Percentiles rank a stretch among this genome's conserved stretches.
Conservation (phyloP, 2,329 filamentous ascomycete species). For the Colletotrichum theobromicola region DNA sequence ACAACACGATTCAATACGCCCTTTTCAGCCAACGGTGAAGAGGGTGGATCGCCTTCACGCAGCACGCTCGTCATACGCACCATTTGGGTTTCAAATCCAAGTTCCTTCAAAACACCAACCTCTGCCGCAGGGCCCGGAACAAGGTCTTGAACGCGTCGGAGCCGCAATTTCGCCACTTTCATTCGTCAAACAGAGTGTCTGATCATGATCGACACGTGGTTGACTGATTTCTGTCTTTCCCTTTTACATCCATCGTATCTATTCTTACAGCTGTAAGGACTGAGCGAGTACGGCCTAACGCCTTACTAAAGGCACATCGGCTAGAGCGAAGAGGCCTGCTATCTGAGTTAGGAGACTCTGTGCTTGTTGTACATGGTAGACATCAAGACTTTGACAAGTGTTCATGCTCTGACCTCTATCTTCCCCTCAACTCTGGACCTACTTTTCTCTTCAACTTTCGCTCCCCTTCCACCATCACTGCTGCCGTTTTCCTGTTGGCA, state of each 20-base stretch:
- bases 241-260: not conserved
- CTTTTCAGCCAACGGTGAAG: not conserved
- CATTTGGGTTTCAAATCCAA: not conserved
- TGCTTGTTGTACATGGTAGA: not conserved
- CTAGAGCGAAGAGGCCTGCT: not conserved
- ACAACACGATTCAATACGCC: not conserved
- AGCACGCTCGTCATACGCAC: not conserved
- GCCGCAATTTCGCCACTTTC: not conserved
- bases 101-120: not conserved
- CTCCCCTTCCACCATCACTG: not conserved
- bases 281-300: not conserved
- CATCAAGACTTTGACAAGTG: slow-evolving; percentile 7
- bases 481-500: not conserved
- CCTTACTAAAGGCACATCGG: not conserved
- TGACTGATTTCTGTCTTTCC: not conserved
- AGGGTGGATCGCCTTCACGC: not conserved
- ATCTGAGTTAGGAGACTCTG: not conserved
- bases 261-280: not conserved
- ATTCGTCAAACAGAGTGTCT: not conserved
- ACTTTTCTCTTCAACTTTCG: not conserved
- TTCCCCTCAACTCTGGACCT: not conserved
- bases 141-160: not conserved
- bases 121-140: not conserved
- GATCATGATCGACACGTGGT: not conserved
- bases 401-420: not conserved